Conservation (phyloP, 2,329 filamentous ascomycete species). For the Colletotrichum plurivorum region DNA sequence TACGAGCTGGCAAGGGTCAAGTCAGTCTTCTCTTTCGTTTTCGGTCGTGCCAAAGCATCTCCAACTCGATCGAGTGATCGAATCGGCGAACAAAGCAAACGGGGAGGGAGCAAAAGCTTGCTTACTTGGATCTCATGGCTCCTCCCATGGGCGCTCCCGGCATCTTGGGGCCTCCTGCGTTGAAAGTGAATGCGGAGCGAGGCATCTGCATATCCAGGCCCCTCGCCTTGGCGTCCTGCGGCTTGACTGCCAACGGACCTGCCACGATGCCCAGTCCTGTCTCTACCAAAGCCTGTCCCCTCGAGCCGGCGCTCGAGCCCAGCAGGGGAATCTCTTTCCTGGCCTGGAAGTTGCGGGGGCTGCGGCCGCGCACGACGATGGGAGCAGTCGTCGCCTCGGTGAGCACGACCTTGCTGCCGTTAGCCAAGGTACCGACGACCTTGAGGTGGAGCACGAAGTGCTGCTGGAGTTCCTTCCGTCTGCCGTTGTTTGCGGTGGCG, state of each 20-base stretch:
- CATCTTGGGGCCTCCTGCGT: constrained; percentile 64
- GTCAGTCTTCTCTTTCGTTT: constrained; percentile 8
- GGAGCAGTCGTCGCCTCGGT: constrained; percentile 89
- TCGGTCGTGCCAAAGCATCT: not conserved
- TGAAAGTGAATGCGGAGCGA: constrained; percentile 71
- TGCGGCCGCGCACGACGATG: constrained; percentile 93
- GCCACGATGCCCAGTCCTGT: constrained; percentile 73
- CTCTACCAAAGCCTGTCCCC: constrained; percentile 81
- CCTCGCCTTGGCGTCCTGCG: constrained; percentile 67
- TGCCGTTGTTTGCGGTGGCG: constrained; percentile 95
- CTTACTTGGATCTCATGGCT: constrained; percentile 72
- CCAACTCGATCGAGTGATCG: constrained; percentile 5
- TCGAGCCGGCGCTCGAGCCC: constrained; percentile 80
- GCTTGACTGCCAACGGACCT: constrained; percentile 68
- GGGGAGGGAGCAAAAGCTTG: constrained; percentile 41
- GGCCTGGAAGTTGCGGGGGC: constrained; percentile 94
- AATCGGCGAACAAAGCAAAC: not conserved
- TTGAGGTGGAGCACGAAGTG: constrained; percentile 94
- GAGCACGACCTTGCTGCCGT: constrained; percentile 84
- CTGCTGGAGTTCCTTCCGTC: constrained; percentile 94
- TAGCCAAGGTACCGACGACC: constrained; percentile 85
- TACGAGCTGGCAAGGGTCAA: constrained; percentile 62
- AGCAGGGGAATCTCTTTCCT: constrained; percentile 92
- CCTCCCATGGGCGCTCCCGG: constrained; percentile 64
- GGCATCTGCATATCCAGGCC: constrained; percentile 69